phyloP scores from a whole-genome alignment of 1,284 basidiomycete species.

The Marasmius oreades region DNA sequence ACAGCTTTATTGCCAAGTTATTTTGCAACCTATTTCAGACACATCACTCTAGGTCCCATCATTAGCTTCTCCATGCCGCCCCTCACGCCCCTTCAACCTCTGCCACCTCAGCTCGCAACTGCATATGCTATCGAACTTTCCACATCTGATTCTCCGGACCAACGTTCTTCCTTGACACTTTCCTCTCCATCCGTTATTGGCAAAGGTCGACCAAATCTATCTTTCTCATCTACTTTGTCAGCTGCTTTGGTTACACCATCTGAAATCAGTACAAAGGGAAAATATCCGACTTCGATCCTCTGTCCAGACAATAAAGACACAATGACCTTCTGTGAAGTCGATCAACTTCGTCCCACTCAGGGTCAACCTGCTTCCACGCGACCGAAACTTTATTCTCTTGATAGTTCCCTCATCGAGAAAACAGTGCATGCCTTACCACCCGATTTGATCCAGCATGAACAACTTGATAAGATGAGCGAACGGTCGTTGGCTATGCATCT shows the following conservation, averaged over 20 bases:
- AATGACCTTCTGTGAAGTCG: not conserved
- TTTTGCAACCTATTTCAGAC: slow-evolving; percentile 69
- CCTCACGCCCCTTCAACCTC: slow-evolving; percentile 57
- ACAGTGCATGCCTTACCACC: slow-evolving; percentile 33
- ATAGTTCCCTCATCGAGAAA: slow-evolving; percentile 32
- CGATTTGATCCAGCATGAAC: slow-evolving; percentile 42
- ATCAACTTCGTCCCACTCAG: not conserved
- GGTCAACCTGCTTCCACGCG: not conserved
- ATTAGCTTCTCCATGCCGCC: slow-evolving; percentile 69
- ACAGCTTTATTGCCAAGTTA: slow-evolving; percentile 65
- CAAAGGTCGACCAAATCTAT: slow-evolving; percentile 33
- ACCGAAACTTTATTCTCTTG: slow-evolving; percentile 28
- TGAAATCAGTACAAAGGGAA: slow-evolving; percentile 16
- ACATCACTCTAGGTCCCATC: slow-evolving; percentile 57
- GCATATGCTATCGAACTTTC: slow-evolving; percentile 32
- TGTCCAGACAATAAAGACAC: not conserved
- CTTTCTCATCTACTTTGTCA: slow-evolving; percentile 42
- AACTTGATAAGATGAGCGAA: slow-evolving; percentile 46
- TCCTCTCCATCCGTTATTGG: not conserved
- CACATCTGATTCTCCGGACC: slow-evolving; percentile 18
- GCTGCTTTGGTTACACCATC: slow-evolving; percentile 32
- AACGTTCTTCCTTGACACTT: slow-evolving; percentile 3
- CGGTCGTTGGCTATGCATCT: slow-evolving; percentile 70
- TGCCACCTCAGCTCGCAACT: slow-evolving; percentile 45
- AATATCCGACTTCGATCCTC: slow-evolving; percentile 18